These are phyloP conservation scores for Cladobotryum mycophilum DNA, from an alignment of 2,329 filamentous ascomycete species.

Conservation along the genomic window DNA sequence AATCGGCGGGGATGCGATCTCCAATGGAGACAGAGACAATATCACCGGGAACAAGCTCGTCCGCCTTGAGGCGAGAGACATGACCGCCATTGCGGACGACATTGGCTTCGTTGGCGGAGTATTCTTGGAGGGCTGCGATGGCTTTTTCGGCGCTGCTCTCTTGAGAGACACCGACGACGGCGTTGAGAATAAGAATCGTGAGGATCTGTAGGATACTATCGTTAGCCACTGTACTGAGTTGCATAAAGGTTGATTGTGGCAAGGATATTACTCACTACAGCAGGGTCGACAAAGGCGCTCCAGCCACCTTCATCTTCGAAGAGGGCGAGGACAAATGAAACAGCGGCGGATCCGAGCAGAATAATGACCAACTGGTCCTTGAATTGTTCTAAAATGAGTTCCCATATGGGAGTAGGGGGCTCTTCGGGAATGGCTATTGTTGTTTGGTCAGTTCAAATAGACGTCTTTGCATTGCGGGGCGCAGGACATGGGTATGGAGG, in stretches of 20 bases:
- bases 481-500: not conserved
- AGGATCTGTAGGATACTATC: constrained; percentile 60
- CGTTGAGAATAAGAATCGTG: constrained; percentile 93
- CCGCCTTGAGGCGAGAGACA: constrained; percentile 81
- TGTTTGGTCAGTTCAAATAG: constrained; percentile 6
- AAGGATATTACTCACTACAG: constrained; percentile 61
- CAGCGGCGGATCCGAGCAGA: constrained; percentile 81
- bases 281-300: constrained; percentile 95
- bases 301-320: constrained; percentile 91
- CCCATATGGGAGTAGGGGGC: constrained; percentile 90
- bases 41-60: constrained; percentile 92
- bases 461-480: not conserved
- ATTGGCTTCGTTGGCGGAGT: constrained; percentile 96
- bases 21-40: constrained; percentile 83
- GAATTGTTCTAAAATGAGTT: constrained; percentile 96
- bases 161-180: constrained; percentile 94
- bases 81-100: constrained; percentile 76
- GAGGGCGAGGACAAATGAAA: constrained; percentile 88
- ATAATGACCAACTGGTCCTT: constrained; percentile 98
- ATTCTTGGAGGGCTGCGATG: constrained; percentile 96
- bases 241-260: not conserved
- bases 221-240: not conserved
- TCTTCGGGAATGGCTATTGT: constrained; percentile 65
- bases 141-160: constrained; percentile 98
- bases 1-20: constrained; percentile 91